Conservation (phyloP, 495 filamentous ascomycete species). For the Daldinia vernicosa region DNA sequence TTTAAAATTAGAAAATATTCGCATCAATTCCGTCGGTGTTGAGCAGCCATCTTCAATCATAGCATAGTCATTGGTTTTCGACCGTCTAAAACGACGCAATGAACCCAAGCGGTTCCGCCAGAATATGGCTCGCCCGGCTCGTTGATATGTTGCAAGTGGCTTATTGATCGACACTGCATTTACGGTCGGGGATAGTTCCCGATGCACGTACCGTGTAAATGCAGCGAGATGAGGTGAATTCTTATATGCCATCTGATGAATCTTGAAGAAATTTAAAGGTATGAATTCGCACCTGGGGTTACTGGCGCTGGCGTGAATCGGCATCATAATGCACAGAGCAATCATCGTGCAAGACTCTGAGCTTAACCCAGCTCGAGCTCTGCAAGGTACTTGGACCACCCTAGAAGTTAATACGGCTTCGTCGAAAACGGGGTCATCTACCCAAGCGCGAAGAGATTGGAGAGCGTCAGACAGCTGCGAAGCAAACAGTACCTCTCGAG, state of each 20-base stretch:
- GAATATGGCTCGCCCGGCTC: constrained; percentile 5
- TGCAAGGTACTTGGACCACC: constrained; percentile 54
- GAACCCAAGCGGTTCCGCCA: constrained; percentile 10
- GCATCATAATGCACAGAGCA: constrained; percentile 55
- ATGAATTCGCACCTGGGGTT: constrained; percentile 53
- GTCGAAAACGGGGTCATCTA: constrained; percentile 55
- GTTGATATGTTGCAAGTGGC: constrained; percentile 29
- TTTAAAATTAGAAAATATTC: constrained; percentile 57
- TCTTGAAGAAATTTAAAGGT: constrained; percentile 61
- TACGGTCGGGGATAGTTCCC: constrained; percentile 54
- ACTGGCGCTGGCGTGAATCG: constrained; percentile 50
- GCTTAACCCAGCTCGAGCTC: constrained; percentile 26
- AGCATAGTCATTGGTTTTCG: constrained; percentile 13
- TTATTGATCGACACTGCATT: constrained; percentile 49
- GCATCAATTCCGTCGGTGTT: constrained; percentile 9
- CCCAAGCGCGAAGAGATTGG: constrained; percentile 49
- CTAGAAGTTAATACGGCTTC: constrained; percentile 53
- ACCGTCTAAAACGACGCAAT: constrained; percentile 14
- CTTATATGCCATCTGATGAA: constrained; percentile 56
- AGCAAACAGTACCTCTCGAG: constrained; percentile 51
- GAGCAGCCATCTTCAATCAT: constrained; percentile 20
- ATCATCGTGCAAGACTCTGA: constrained; percentile 52
- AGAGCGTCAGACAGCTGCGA: constrained; percentile 49
- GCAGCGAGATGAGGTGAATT: constrained; percentile 54
- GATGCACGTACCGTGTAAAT: constrained; percentile 57